These are phyloP conservation scores for Orbilia oligospora DNA, from an alignment of 2,329 filamentous ascomycete genomes.

Conservation along the genomic window DNA sequence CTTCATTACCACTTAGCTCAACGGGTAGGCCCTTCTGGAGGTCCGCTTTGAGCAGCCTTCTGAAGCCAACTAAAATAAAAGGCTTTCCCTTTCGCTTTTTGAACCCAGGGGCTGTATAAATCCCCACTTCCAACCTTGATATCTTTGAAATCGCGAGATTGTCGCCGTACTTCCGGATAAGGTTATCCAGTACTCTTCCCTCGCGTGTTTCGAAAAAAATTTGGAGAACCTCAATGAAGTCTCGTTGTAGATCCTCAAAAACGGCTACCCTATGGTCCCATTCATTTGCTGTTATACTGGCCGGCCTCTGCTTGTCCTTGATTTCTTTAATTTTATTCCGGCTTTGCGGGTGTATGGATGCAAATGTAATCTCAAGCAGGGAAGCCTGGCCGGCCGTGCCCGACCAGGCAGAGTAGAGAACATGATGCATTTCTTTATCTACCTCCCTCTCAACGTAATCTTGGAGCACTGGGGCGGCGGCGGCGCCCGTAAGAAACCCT, in stretches of 20 bases:
- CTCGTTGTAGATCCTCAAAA: background rate
- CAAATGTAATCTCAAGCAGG: background rate
- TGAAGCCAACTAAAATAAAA: background rate
- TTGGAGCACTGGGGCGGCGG: background rate
- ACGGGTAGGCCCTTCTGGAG: no score
- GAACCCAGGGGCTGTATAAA: background rate
- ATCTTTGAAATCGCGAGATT: background rate
- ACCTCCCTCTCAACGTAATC: background rate
- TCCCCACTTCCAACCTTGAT: background rate
- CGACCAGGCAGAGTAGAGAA: background rate
- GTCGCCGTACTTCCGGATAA: background rate
- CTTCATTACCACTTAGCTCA: no score
- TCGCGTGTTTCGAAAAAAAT: background rate
- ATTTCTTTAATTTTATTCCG: background rate
- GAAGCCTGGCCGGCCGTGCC: background rate
- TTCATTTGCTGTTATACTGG: background rate
- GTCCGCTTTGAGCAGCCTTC: background rate
- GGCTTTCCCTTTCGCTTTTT: background rate
- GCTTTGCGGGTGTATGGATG: background rate
- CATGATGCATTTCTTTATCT: background rate
- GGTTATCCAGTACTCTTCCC: background rate
- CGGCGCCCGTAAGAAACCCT: background rate
- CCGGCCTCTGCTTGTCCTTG: background rate
- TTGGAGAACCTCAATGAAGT: background rate
- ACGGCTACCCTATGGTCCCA: background rate